phyloP scores from a whole-genome alignment of 768 basidiomycete species.

The Neoboletus subvelutipes region DNA sequence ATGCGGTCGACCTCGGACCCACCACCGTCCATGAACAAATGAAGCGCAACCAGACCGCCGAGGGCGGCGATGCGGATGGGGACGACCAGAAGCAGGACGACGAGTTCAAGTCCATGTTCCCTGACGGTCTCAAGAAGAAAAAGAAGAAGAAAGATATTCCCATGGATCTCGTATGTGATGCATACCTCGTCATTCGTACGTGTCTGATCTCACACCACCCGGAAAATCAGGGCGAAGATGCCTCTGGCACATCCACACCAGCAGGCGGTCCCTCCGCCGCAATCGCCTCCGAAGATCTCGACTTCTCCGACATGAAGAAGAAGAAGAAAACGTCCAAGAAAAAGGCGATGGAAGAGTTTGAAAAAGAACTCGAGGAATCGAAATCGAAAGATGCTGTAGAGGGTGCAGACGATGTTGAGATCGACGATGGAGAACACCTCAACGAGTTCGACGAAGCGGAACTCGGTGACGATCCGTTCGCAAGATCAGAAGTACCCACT shows the following conservation, averaged over 20 bases:
- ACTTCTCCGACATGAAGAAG: slow-evolving; percentile 96
- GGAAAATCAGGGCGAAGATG: slow-evolving; percentile 53
- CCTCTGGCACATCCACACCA: slow-evolving; percentile 65
- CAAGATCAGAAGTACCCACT: slow-evolving; percentile 51
- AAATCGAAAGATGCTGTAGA: slow-evolving; percentile 66
- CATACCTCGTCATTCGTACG: neutral
- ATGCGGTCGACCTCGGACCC: slow-evolving; percentile 74
- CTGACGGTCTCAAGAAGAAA: slow-evolving; percentile 84
- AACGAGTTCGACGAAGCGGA: slow-evolving; percentile 77
- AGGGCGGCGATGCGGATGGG: slow-evolving; percentile 34
- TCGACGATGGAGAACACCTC: slow-evolving; percentile 62
- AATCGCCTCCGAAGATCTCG: slow-evolving; percentile 70
- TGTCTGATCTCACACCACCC: slow-evolving; percentile 1
- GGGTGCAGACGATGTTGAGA: slow-evolving; percentile 53
- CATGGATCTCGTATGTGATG: slow-evolving; percentile 64
- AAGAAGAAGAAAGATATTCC: slow-evolving; percentile 93
- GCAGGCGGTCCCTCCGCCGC: slow-evolving; percentile 37
- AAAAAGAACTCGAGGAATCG: slow-evolving; percentile 81
- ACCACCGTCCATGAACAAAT: slow-evolving; percentile 75
- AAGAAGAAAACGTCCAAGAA: slow-evolving; percentile 94
- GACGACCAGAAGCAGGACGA: slow-evolving; percentile 62
- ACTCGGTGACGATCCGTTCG: slow-evolving; percentile 87
- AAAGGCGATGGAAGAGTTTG: slow-evolving; percentile 88
- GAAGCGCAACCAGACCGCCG: slow-evolving; percentile 45
- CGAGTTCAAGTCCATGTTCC: slow-evolving; percentile 79